Evolutionary conservation across 2,329 filamentous ascomycete genomes (phyloP).

Genomic region (Cytospora chrysosperma): DNA sequence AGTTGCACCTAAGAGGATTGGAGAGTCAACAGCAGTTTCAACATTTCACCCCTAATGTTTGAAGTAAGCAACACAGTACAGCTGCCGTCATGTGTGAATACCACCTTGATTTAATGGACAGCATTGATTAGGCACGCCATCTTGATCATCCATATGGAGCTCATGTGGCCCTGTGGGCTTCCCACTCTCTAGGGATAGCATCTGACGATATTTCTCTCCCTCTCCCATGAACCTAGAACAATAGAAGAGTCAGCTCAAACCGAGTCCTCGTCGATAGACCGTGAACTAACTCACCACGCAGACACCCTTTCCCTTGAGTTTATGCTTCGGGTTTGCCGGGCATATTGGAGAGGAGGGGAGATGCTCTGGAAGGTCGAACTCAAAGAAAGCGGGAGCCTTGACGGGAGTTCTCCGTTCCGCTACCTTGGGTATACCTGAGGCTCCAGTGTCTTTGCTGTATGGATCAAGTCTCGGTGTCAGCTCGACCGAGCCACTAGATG

Average conservation of each 20-base stretch:
- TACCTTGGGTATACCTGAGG: conserved; percentile 30
- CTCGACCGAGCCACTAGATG: neutral
- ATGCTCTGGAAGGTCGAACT: conserved; percentile 52
- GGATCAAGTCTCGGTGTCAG: neutral
- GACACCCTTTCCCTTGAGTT: conserved; percentile 45
- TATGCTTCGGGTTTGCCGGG: conserved; percentile 46
- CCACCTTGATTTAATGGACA: neutral
- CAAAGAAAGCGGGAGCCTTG: conserved; percentile 34
- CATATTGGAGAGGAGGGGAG: conserved; percentile 52
- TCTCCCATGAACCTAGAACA: conserved; percentile 25
- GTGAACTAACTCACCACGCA: conserved; percentile 39
- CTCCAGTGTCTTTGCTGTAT: neutral
- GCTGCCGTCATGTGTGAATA: neutral
- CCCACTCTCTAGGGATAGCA: neutral
- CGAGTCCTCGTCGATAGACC: no score
- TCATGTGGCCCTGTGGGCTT: neutral
- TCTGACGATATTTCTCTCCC: conserved; percentile 1
- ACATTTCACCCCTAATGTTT: neutral
- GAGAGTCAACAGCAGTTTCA: no score
- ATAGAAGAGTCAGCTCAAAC: neutral
- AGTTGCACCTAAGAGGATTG: no score
- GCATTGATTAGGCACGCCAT: neutral
- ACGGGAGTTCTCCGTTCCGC: conserved; percentile 28
- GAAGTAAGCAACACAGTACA: neutral
- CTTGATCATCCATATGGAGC: neutral